A percentile compares a stretch with the other conserved stretches of the same genome.
phyloP scores from a whole-genome alignment of 805 yeast species.

The Teunomyces gatunensis region DNA sequence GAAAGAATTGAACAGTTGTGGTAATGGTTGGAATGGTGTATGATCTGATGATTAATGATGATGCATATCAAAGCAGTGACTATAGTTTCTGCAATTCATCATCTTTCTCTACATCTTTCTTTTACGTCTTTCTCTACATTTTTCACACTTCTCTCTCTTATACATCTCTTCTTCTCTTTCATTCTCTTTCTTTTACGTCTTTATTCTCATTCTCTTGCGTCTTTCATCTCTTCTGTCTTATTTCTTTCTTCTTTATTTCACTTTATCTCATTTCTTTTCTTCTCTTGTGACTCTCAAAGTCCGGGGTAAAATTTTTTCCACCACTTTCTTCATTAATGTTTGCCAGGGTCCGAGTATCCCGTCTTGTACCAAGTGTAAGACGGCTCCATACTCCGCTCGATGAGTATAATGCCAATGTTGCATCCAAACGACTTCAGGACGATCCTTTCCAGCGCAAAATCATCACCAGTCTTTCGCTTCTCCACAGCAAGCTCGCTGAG shows the following conservation, averaged over 20 bases:
- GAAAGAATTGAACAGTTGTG: neutral
- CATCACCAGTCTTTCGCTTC: slow-evolving; percentile 54
- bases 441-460: slow-evolving; percentile 82
- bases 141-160: too few relatives aligned
- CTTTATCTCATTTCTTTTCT: neutral
- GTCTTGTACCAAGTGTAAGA: neutral
- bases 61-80: neutral
- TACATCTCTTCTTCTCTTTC: too few relatives aligned
- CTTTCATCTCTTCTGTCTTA: neutral
- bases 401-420: slow-evolving; percentile 49
- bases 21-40: too few relatives aligned
- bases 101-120: too few relatives aligned
- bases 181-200: too few relatives aligned
- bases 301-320: slow-evolving; percentile 1
- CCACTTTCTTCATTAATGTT: neutral
- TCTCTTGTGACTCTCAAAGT: neutral
- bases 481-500: slow-evolving; percentile 51
- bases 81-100: too few relatives aligned
- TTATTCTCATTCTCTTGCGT: neutral
- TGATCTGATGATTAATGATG: too few relatives aligned
- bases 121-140: too few relatives aligned
- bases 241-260: neutral
- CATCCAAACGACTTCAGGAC: slow-evolving; percentile 53
- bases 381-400: slow-evolving; percentile 42
- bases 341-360: slow-evolving; percentile 1